phyloP scores from a whole-genome alignment of 2,329 filamentous ascomycete genomes.

The Colletotrichum sp. region DNA sequence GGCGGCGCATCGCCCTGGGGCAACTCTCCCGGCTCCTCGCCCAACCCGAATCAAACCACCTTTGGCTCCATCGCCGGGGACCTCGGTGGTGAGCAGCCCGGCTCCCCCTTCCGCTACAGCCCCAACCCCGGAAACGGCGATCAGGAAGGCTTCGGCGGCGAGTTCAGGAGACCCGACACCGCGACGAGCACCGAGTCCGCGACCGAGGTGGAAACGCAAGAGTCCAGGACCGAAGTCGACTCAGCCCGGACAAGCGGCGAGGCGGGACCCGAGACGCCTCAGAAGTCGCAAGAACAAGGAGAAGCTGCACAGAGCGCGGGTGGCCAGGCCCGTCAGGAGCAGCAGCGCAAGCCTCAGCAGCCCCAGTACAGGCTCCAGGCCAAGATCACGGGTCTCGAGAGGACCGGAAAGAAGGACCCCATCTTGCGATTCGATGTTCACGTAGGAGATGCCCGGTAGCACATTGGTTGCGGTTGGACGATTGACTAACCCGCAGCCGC shows the following conservation, averaged over 20 bases:
- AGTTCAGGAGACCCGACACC: constrained; percentile 48
- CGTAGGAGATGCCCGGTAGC: constrained; percentile 58
- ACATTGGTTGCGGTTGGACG: background rate
- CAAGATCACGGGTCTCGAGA: constrained; percentile 92
- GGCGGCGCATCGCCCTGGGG: constrained; percentile 62
- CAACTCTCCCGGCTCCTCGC: constrained; percentile 56
- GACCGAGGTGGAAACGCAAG: constrained; percentile 44
- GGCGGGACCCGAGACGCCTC: constrained; percentile 21
- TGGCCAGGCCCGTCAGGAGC: constrained; percentile 33
- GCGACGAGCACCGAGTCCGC: constrained; percentile 51
- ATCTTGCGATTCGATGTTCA: constrained; percentile 96
- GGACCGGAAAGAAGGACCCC: constrained; percentile 93
- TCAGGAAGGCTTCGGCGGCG: constrained; percentile 37
- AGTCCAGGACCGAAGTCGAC: constrained; percentile 31
- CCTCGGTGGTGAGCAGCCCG: constrained; percentile 42
- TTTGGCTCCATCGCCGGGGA: constrained; percentile 38
- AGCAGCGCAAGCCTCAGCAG: constrained; percentile 60
- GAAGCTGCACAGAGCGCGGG: constrained; percentile 21
- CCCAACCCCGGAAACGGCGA: constrained; percentile 49
- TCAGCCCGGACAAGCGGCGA: constrained; percentile 20
- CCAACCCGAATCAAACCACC: constrained; percentile 47
- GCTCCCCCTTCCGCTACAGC: constrained; percentile 49
- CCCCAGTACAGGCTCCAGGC: constrained; percentile 87
- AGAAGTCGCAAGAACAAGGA: constrained; percentile 29
- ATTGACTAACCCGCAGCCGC: background rate